A percentile compares a stretch with the other conserved stretches of the same genome.
These are phyloP conservation scores for Xanthoparmelia taractica DNA, from an alignment of 495 filamentous ascomycete species.

Conservation along the genomic window DNA sequence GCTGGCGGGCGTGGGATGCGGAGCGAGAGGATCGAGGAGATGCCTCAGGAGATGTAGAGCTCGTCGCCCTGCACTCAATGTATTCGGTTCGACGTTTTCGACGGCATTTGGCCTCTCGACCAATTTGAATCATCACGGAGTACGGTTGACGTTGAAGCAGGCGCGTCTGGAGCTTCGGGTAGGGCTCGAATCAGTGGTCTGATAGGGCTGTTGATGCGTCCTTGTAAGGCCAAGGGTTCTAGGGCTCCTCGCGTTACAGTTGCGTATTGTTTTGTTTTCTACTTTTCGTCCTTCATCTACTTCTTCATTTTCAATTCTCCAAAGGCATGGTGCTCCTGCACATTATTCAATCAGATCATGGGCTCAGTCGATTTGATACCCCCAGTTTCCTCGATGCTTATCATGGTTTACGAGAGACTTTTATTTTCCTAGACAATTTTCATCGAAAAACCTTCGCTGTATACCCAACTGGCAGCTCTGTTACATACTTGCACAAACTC, in stretches of 20 bases:
- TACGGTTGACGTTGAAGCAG: conserved; percentile 13
- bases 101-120: background rate
- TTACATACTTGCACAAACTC: background rate
- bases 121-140: background rate
- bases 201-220: conserved; percentile 16
- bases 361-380: background rate
- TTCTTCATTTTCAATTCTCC: conserved; percentile 1
- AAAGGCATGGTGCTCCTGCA: conserved; percentile 8
- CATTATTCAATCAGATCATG: background rate
- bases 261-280: conserved; percentile 8
- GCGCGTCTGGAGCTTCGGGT: conserved; percentile 13
- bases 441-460: background rate
- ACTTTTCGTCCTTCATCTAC: conserved; percentile 9
- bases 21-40: conserved; percentile 20
- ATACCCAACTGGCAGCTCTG: background rate
- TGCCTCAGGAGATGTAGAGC: conserved; percentile 20
- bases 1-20: conserved; percentile 15
- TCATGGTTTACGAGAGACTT: background rate
- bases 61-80: conserved; percentile 1
- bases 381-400: background rate
- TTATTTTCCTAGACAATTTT: background rate
- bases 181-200: conserved; percentile 16
- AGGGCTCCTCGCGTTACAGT: conserved; percentile 16
- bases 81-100: conserved; percentile 5
- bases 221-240: conserved; percentile 14